Percentiles rank a stretch among this genome's conserved stretches.
Conservation (phyloP, 768 basidiomycete species). For the Mrakia gelida region DNA sequence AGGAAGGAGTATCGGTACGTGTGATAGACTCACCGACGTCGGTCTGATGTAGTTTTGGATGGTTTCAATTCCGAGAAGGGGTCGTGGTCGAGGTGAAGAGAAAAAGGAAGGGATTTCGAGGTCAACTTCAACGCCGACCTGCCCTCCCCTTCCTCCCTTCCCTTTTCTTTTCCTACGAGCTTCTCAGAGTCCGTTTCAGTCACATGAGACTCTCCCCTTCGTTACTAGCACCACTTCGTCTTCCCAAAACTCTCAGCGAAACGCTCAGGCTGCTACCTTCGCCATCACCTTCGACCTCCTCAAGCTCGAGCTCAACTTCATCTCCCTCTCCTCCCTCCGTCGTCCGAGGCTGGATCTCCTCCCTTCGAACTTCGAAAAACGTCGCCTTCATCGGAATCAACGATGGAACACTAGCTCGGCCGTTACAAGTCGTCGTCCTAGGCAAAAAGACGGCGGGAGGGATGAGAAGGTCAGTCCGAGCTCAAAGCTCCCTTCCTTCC, state of each 20-base stretch:
- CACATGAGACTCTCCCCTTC: not conserved
- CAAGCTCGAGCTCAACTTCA: not conserved
- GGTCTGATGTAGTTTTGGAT: too few species aligned
- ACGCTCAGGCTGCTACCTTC: not conserved
- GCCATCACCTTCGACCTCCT: not conserved
- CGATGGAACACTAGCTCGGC: slow-evolving; percentile 69
- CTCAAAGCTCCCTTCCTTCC: not conserved
- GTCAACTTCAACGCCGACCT: too few species aligned
- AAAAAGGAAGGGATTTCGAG: too few species aligned
- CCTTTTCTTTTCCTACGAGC: too few species aligned
- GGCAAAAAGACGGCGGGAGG: slow-evolving; percentile 41
- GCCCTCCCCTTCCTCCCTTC: too few species aligned
- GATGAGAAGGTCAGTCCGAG: slow-evolving; percentile 13
- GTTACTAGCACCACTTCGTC: not conserved
- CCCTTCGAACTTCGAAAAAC: slow-evolving; percentile 78
- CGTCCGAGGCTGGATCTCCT: slow-evolving; percentile 81
- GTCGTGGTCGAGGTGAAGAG: too few species aligned
- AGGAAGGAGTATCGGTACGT: too few species aligned
- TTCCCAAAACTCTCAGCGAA: not conserved
- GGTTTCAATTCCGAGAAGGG: too few species aligned
- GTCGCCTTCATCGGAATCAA: slow-evolving; percentile 71
- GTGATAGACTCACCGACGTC: too few species aligned
- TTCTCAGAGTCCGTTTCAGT: too few species aligned
- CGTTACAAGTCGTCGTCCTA: slow-evolving; percentile 72
- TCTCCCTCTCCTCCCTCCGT: slow-evolving; percentile 35